Base-by-base conservation (phyloP, 108 stramenopile species). In the Nitzschia palea region DNA sequence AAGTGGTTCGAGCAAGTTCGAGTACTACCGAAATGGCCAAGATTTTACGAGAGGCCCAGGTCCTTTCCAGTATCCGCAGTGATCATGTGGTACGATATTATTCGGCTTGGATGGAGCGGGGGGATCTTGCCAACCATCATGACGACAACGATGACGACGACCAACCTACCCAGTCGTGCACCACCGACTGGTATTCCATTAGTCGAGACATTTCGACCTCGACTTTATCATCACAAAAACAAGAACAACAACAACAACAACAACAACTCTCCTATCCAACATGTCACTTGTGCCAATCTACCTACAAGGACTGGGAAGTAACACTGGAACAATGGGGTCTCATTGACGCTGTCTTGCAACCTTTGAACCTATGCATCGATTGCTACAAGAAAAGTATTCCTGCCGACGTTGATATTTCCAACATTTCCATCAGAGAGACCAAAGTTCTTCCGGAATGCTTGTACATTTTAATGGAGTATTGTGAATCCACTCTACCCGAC, bases 401-500 rank as follows among this genome's bases (percentile, higher is more conserved):
- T 17, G 20, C 27, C 17, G 35, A 68, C 26, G 54, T 80, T 25
- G 73, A 79, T 65, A 53, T 45, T 29, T 51, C 61, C 4, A 58
- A 43, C 14, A 76, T 80, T 36, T 53, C 60, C 22, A 77, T 80
- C 25, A 64, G 80, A 55, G 48, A 77, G 40, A 67, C 45, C 9
- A 29, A 25, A n/a, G 29, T 64, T 23, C 36, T 62, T 32, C 71
- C 70, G 26, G 44, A 55, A 42, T 76, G 44, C 22, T 55, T 80
- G 8, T 80, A 62, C 54, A 80, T 80, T 47, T 44, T 76, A 45
- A 80, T 80, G 80, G 80, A 74, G 55, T 77, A 73, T 43, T 71
- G 64, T 25, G 80, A 71, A 30, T 43, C 44, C 20, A 74, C 73
- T 3, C 44, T 80, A 44, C 33, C 56, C 27, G 60, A 73, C 22